Base-by-base conservation (phyloP, 345 rosid genomes). In the Cardiospermum halicacabum region DNA sequence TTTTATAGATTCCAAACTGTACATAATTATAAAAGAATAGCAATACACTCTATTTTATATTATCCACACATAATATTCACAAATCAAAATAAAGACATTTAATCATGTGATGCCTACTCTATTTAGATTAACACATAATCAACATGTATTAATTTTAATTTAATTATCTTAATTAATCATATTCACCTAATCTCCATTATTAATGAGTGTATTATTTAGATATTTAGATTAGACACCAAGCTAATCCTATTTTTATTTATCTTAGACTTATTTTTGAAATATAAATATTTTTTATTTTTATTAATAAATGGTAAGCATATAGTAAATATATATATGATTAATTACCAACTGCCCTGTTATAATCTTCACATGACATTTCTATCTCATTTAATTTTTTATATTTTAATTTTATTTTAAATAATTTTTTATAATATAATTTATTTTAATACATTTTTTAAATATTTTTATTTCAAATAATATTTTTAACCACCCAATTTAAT, bases 181-280 rank as follows among this genome's bases (percentile, higher is more conserved):
- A 47, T 67, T 64, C 26, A 76, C 74, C 73, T 68, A 76, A 72
- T 3, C 65, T 16, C 51, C 53, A 39, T 62, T n/a, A n/a, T n/a
- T 10, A 43, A 16, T 16, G 16, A 45, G 53, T 40, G 37, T 40
- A 48, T 42, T 37, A 43, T 56, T 73, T 36, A 21, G 53, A 59
- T 28, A 19, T 13, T 30, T 66, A n/a, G 80, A 77, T 69, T 69
- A 66, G 80, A 72, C 77, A 61, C 64, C 80, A 72, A 45, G 50
- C 53, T 26, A 60, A 5, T n/a, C n/a, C 53, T 27, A n/a, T 43
- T 16, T 15, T 50, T 4, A 7, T 64, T 31, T 62, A 10, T 53
- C 65, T 74, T 49, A 58, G 63, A 69, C 56, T 43, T 62, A 22
- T 21, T 24, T 19, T 25, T 53, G 51, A 64, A 22, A 36, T 25